A percentile compares a stretch with the other conserved stretches of the same genome.
These are phyloP conservation scores for Penstemon barbatus DNA, from an alignment of 257 asterid species.

Conservation along the genomic window DNA sequence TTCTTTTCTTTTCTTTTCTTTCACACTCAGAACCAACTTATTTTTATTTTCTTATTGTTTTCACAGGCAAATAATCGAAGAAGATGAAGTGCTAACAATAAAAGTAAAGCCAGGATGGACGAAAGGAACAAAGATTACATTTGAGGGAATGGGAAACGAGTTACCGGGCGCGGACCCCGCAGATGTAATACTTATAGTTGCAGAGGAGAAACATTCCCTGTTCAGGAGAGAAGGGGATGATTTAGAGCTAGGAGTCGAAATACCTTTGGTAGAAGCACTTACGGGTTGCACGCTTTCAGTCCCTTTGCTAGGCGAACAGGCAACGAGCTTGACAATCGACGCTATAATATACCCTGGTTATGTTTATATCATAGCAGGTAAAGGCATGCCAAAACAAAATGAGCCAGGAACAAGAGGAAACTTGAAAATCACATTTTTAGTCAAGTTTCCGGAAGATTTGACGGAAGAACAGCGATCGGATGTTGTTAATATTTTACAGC, in stretches of 20 bases:
- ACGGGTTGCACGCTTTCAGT: constrained; percentile 53
- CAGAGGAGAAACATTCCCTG: constrained; percentile 50
- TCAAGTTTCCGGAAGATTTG: constrained; percentile 59
- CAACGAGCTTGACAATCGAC: constrained; percentile 42
- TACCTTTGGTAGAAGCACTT: constrained; percentile 63
- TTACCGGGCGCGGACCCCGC: constrained; percentile 43
- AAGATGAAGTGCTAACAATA: constrained; percentile 59
- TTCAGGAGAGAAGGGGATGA: constrained; percentile 66
- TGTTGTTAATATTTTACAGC: constrained; percentile 43
- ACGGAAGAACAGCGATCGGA: constrained; percentile 52
- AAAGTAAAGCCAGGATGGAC: constrained; percentile 80
- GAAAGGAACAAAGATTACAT: constrained; percentile 65
- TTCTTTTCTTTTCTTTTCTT: no score
- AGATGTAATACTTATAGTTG: constrained; percentile 53
- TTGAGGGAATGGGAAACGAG: constrained; percentile 69
- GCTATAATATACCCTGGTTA: constrained; percentile 65
- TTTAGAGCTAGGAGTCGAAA: constrained; percentile 47
- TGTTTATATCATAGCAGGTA: constrained; percentile 48
- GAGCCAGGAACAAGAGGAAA: constrained; percentile 64
- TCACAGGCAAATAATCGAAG: constrained; percentile 49
- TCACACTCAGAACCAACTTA: no score
- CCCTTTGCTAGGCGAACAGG: constrained; percentile 57
- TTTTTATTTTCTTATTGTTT: neutral
- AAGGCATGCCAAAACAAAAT: constrained; percentile 73
- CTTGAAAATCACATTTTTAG: constrained; percentile 51